Conservation (phyloP, 164 flowering plant species). For the Nymphaea colorata region DNA sequence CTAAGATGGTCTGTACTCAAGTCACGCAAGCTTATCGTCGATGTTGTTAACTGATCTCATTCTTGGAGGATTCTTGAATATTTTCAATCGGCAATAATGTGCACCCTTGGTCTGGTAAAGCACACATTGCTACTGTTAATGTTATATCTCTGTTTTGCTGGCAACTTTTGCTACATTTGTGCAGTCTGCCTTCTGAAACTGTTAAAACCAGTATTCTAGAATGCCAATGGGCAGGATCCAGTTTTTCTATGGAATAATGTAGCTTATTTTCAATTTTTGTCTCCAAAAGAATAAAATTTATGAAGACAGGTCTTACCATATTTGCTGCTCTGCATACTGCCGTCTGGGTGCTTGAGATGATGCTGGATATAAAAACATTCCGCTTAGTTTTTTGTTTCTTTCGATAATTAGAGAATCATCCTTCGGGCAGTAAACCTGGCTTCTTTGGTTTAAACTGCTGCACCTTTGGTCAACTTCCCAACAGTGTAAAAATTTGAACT, state of each 20-base stretch:
- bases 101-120: background rate
- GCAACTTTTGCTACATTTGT: background rate
- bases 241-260: background rate
- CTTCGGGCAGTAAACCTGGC: too few species aligned
- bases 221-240: background rate
- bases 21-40: constrained; percentile 24
- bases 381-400: too few species aligned
- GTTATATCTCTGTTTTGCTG: background rate
- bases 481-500: too few species aligned
- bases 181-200: background rate
- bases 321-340: background rate
- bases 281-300: background rate
- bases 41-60: constrained; percentile 20
- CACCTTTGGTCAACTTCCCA: too few species aligned
- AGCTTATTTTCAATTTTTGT: too few species aligned
- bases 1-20: constrained; percentile 27
- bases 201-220: background rate
- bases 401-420: too few species aligned
- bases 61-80: background rate
- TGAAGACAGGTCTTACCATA: background rate
- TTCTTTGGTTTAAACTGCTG: too few species aligned
- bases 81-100: background rate
- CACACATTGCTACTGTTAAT: background rate
- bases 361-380: too few species aligned
- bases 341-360: too few species aligned